Base-by-base conservation (phyloP, 805 yeast genomes). In the Zygoascus bituminiphila region DNA sequence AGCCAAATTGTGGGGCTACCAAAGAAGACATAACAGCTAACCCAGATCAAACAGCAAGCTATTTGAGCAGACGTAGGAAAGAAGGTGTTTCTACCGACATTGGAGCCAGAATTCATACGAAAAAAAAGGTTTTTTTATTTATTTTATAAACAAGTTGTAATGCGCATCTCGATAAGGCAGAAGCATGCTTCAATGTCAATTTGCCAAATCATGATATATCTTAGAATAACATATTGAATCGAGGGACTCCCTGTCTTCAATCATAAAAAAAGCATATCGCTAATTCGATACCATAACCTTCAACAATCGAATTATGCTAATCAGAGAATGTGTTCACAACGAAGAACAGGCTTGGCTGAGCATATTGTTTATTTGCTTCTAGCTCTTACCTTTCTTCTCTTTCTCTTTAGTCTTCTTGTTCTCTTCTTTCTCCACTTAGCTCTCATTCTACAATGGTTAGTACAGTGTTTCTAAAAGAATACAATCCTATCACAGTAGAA, bases 381-480 rank as follows among this genome's bases (percentile, higher is more conserved):
- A 78, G 98, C 98, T 87, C 98, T 88, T 71, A 91, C 96, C 96
- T 91, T 91, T 97, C 98, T 96, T 85, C 98, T 87, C 95, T 91
- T 91, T 82, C 97, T 88, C 87, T 91, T 91, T 74, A 91, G 86
- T 87, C 98, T 88, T 87, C 98, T 89, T 77, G 85, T 95, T 89
- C 98, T 91, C 95, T 91, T 91, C 86, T 91, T 91, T 86, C 96
- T 91, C 98, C 97, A 89, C 85, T 89, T 89, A 78, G 85, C 82
- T 63, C 69, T 63, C 69, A 65, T 65, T 48, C 47, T 49, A 48
- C 20, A 26, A 33, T 43, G 15, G 38, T 43, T 31, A 33, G 40
- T 20, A 22, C 12, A 17, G 14, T 12, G 6, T 9, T 14, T 19
- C 17, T 15, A 4, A 5, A 12, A 12, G 10, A 36, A n/a, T 36